phyloP scores from a whole-genome alignment of 2,329 filamentous ascomycete species.

The Aspergillus brunneoviolaceus region DNA sequence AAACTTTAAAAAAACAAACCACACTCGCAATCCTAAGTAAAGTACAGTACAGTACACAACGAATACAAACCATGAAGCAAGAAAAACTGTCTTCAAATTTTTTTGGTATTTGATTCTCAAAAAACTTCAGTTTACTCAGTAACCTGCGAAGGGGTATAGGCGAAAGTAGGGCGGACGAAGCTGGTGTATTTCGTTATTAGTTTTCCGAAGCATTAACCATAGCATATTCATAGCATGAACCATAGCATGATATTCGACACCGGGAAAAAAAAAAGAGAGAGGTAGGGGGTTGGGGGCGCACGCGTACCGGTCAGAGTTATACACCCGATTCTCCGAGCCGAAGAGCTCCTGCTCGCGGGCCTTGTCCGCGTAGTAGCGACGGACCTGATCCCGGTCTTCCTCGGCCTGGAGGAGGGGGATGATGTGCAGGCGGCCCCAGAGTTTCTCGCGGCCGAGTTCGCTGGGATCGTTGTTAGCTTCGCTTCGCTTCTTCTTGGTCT shows the following conservation, averaged over 20 bases:
- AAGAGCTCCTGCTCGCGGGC: conserved; percentile 86
- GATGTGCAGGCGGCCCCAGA: conserved; percentile 95
- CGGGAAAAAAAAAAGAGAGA: too few species aligned
- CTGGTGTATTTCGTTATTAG: conserved; percentile 44
- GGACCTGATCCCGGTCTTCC: conserved; percentile 91
- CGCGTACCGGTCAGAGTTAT: conserved; percentile 81
- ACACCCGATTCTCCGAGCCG: conserved; percentile 79
- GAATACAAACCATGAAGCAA: too few species aligned
- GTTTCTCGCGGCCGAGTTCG: conserved; percentile 93
- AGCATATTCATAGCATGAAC: too few species aligned
- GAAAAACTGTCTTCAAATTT: too few species aligned
- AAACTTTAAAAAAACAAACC: too few species aligned
- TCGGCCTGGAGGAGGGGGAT: conserved; percentile 93
- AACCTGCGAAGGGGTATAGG: conserved; percentile 64
- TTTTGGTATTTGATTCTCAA: background rate
- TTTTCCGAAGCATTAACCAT: background rate
- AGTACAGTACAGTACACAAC: too few species aligned
- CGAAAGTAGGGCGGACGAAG: conserved; percentile 79
- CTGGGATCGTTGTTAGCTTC: conserved; percentile 46
- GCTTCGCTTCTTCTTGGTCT: too few species aligned
- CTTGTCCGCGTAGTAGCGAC: conserved; percentile 81
- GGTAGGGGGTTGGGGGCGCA: background rate
- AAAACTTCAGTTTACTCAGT: conserved; percentile 52
- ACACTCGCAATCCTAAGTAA: too few species aligned
- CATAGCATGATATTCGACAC: background rate